Evolutionary conservation across 2,329 filamentous ascomycete species (phyloP), one percentile per base, ranked within the genome.

Genomic region (Lasiodiplodia hormozganensis): DNA sequence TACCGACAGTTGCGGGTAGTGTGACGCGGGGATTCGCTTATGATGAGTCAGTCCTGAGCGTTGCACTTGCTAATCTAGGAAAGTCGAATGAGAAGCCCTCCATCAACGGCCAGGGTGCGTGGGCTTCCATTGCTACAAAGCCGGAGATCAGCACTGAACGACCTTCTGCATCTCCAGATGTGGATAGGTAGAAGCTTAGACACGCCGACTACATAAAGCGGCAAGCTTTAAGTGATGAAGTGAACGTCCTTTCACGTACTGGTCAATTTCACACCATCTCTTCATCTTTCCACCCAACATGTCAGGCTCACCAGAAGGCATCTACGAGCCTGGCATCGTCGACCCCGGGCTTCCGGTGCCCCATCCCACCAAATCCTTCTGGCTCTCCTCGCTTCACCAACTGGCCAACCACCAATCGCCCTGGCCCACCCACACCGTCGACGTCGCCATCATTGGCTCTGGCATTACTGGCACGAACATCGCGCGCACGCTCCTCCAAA

Each of bases 401-500:
- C 71, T 77, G 49, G 73, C 73, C 18, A 68, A 76, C 25, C 67
- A 76, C 11, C 73, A 75, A 21, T 76, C 72, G 1, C 76, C 79
- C 3, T 52, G 72, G n/a, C 69, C 80, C 0, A 78, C 77, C 1
- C 1, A 36, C 12, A 47, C 64, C 52, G 74, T 71, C 64, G 75
- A 78, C 62, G 68, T 81, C 73, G 77, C 91, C 69, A 89, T 91
- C 69, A 79, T 91, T 53, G 89, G 89, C 36, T 87, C 86, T 7
- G 89, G 89, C 56, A 86, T 89, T 31, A 91, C 91, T 74, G 89
- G 89, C 47, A 85, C 86, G 43, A 89, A 87, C 28, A 90, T 88
- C 0, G 89, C 89, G n/a, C 87, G 88, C 69, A 85, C 90, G 70
- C 83, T 90, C 52, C 76, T 74, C 74, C 74, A 73, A 73, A 71